Conservation (phyloP, 129 eudicot species). For the Dittrichia graveolens region DNA sequence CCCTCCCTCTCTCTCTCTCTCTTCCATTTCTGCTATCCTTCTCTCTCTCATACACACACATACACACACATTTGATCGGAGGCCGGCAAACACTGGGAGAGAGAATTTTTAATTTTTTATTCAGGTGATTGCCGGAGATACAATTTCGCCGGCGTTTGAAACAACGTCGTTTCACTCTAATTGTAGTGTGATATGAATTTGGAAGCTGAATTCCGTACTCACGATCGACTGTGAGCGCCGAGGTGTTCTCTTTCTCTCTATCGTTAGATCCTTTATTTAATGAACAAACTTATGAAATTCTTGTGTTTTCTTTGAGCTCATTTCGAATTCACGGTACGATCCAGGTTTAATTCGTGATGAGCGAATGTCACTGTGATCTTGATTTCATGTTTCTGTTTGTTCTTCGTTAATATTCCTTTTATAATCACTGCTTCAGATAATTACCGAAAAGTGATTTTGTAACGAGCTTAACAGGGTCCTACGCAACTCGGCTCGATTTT, state of each 20-base stretch:
- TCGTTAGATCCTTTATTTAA: slow-evolving; percentile 1
- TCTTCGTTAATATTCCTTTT: background rate
- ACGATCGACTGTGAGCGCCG: slow-evolving; percentile 40
- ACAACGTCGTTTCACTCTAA: slow-evolving; percentile 11
- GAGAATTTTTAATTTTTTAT: background rate
- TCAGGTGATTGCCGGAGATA: slow-evolving; percentile 34
- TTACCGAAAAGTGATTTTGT: too few relatives aligned
- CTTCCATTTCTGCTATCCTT: background rate
- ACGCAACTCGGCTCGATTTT: too few relatives aligned
- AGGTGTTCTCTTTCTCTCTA: slow-evolving; percentile 35
- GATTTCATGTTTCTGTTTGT: slow-evolving; percentile 6
- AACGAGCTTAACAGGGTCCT: too few relatives aligned
- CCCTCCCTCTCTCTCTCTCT: slow-evolving; percentile 8
- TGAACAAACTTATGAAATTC: background rate
- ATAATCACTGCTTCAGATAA: background rate
- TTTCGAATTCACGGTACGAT: background rate
- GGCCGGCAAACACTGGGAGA: background rate
- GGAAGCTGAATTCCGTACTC: slow-evolving; percentile 48
- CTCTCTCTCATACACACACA: slow-evolving; percentile 19
- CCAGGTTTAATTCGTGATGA: slow-evolving; percentile 2
- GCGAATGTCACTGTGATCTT: slow-evolving; percentile 27
- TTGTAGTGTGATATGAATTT: slow-evolving; percentile 23
- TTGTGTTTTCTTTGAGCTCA: background rate
- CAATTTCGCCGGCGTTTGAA: slow-evolving; percentile 22
- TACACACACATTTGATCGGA: slow-evolving; percentile 24